phyloP scores from a whole-genome alignment of 768 basidiomycete species.

The Podaxis sp. region DNA sequence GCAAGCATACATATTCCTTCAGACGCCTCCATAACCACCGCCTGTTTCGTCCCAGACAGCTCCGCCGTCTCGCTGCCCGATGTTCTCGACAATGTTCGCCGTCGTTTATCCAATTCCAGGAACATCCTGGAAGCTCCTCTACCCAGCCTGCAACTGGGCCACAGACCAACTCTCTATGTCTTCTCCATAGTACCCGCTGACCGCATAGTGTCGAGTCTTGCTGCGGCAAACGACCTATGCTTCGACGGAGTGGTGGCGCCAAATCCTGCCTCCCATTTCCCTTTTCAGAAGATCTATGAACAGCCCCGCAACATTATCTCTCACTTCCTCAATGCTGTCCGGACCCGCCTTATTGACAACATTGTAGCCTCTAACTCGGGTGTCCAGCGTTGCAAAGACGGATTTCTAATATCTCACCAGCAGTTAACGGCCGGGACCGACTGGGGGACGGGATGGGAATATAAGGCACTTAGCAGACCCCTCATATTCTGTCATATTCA shows the following conservation, averaged over 20 bases:
- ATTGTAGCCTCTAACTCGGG: constrained; percentile 37
- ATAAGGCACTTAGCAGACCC: constrained; percentile 48
- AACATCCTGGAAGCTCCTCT: constrained; percentile 46
- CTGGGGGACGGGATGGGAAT: constrained; percentile 67
- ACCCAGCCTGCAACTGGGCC: constrained; percentile 42
- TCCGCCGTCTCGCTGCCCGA: constrained; percentile 26
- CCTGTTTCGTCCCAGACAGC: constrained; percentile 31
- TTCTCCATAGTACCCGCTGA: constrained; percentile 42
- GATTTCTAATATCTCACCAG: constrained; percentile 51
- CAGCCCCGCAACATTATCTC: constrained; percentile 24
- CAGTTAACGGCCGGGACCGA: constrained; percentile 22
- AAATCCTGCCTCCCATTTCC: neutral
- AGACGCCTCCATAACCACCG: constrained; percentile 39
- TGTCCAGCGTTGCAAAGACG: constrained; percentile 48
- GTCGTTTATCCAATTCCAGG: constrained; percentile 38
- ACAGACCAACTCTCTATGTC: constrained; percentile 47
- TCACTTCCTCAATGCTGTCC: constrained; percentile 64
- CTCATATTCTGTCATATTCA: constrained; percentile 59
- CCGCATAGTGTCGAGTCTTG: neutral
- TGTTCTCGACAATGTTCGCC: constrained; percentile 52
- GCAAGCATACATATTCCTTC: constrained; percentile 36
- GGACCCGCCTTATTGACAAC: constrained; percentile 48
- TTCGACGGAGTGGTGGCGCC: constrained; percentile 41
- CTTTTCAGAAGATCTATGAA: constrained; percentile 15
- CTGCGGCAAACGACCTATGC: constrained; percentile 29